Base-by-base conservation (phyloP, 306 rosid genomes). In the Begonia loranthoides region DNA sequence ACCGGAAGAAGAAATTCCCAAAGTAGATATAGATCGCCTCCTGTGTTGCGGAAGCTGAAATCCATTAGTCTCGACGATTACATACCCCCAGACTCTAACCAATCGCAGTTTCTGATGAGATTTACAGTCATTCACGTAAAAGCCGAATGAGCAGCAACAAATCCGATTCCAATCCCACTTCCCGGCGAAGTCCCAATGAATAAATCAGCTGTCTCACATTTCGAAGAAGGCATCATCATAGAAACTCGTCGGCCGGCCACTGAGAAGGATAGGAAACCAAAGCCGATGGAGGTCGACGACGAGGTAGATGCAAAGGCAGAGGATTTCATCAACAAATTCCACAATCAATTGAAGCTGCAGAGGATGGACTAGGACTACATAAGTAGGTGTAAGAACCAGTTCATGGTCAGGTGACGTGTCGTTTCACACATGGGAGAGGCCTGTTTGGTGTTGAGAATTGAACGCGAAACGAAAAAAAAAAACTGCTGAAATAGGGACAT, bases 321-420 rank as follows among this genome's bases (percentile, higher is more conserved):
- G 28, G 94, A 83, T 52, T 87, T 87, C 81, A 87, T 87, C 76
- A 80, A 80, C 77, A 76, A 16, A 69, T 87, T 87, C 71, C 83
- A 83, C 70, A 71, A 87, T 4, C 82, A 83, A 71, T 57, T 87
- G 64, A 75, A 87, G 70, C 52, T 87, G 60, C 90, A 87, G 77
- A 80, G 94, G 87, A 34, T 76, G 63, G 78, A 87, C 52, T 83
- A 90, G 63, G 78, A 87, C 52, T 83, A 90, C 2, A 63, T 87
- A 48, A 36, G 73, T 17, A 78, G 66, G 71, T 77, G 74, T 65
- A 77, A 82, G 75, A 19, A 2, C 22, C 22, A 19, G 22, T 1
- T 1, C 22, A 19, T 19, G 22, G 22, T 19, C 3, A 4, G 22
- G 36, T 28, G 36, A 28, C 36, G 36, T 4, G 36, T 28, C 36